Evolutionary conservation across 2,329 filamentous ascomycete species (phyloP), one percentile per base, ranked within the genome.

Genomic region (Scolecobasidium constrictum): DNA sequence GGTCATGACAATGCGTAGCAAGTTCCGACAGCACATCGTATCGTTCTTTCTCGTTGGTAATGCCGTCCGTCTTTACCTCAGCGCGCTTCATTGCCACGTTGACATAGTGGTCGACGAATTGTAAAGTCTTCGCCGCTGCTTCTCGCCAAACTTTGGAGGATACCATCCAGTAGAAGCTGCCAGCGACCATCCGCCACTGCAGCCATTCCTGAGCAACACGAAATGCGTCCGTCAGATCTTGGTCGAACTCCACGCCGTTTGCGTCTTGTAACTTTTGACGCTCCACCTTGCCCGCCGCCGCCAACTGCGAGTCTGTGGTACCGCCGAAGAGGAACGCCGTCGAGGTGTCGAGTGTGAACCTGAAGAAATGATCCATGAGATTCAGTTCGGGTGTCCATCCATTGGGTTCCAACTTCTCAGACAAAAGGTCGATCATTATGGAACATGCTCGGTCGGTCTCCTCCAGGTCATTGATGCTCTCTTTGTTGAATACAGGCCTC

Each of bases 281-380:
- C 35, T 59, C 56, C 3, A 46, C 45, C 9, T 7, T 31, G 53
- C 53, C 38, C 23, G 47, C 48, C 18, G 47, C 47, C 4, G 48
- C 43, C 4, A 42, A 35, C 38, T 58, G 5, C 34, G 12, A 35
- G 26, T 35, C 12, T 9, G 15, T 47, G 5, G 54, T 58, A 36
- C 75, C 64, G 6, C 81, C 80, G 36, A 84, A 78, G 4, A 84
- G 60, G 49, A 83, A 81, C 36, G 80, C 76, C 0, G 78, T 83
- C 0, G 78, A 76, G 0, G 75, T 73, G 47, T 84, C 79, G 15
- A 84, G 66, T 0, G 78, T 81, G 52, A 83, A 67, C 42, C 72
- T 68, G 53, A 81, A 81, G 53, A 83, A 79, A 6, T 81, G 59
- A 11, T 72, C 67, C 50, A 77, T 74, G 20, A 83, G 61, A 49